A percentile compares a stretch with the other conserved stretches of the same genome.
Conservation (phyloP, 1,284 basidiomycete species). For the Fomes fomentarius region DNA sequence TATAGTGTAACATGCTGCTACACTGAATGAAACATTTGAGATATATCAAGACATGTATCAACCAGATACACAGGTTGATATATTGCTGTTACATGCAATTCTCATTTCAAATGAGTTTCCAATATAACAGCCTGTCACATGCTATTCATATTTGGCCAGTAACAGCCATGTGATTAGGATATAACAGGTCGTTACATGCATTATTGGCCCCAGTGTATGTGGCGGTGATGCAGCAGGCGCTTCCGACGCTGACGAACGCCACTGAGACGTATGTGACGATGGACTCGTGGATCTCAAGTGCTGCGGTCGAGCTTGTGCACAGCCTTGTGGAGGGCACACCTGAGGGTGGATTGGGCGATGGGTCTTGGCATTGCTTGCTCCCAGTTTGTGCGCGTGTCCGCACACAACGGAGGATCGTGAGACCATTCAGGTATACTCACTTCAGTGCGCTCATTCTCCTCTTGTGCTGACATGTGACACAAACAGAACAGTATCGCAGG, state of each 20-base stretch:
- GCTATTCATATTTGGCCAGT: no score
- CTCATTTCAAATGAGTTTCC: no score
- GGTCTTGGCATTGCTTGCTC: conserved; percentile 75
- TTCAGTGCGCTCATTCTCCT: not conserved
- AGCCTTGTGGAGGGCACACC: conserved; percentile 71
- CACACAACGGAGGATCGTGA: conserved; percentile 78
- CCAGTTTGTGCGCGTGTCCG: conserved; percentile 73
- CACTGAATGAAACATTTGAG: no score
- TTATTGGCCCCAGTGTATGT: no score
- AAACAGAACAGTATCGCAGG: conserved; percentile 80
- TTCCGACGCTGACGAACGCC: conserved; percentile 72
- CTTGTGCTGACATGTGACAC: not conserved
- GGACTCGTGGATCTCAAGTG: conserved; percentile 73
- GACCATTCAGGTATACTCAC: conserved; percentile 69
- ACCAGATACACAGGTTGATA: no score
- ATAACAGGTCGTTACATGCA: no score
- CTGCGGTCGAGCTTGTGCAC: conserved; percentile 82
- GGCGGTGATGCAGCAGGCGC: conserved; percentile 70
- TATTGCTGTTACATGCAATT: no score
- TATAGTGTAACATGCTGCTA: no score
- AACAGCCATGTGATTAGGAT: no score
- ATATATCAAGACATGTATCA: no score
- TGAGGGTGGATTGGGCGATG: conserved; percentile 71
- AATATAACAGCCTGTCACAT: no score
- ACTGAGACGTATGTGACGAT: conserved; percentile 60